Evolutionary conservation across 169 alveolate species (phyloP), one percentile per base, ranked within the genome.

Genomic region (Plasmodium knowlesi): DNA sequence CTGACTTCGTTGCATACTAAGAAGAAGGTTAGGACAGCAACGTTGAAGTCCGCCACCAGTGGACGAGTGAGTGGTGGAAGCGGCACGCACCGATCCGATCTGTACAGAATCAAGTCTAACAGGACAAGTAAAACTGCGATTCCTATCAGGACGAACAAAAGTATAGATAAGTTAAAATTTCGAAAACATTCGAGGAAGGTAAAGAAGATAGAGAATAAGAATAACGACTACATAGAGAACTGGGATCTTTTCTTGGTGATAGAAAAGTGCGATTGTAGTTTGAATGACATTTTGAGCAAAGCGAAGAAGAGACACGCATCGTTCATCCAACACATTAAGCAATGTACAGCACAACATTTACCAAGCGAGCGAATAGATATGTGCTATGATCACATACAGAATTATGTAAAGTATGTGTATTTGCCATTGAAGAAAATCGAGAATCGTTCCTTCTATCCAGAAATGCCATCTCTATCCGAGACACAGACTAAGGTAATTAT

Each of bases 401-500:
- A 88, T 79, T 88, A 88, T 88, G 89, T 88, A 6, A 76, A 88
- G 46, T 88, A 88, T 88, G 88, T 78, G 12, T 88, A 88, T 61
- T 50, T 88, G 6, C 94, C 94, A 14, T 32, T 78, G 50, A 88
- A 79, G 78, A 88, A 88, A 79, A 61, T 70, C 3, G 86, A 76
- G 32, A 73, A 73, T 14, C 83, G 84, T 6, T 78, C 19, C 3
- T 76, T 79, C 70, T 88, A 88, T n/a, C 94, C 94, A 16, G 94
- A 88, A n/a, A 53, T 96, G 79, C 97, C 97, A n/a, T 96, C 95
- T 1, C 82, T 96, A 30, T 86, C 91, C 19, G 97, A 96, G 82
- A 95, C 83, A 50, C 85, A 94, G 30, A 96, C 95, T n/a, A 96
- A 96, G 84, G 97, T 96, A 32, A 92, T 96, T 0, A 95, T 95